phyloP scores from a whole-genome alignment of 1,284 basidiomycete species.

The Phylloporus sp. region DNA sequence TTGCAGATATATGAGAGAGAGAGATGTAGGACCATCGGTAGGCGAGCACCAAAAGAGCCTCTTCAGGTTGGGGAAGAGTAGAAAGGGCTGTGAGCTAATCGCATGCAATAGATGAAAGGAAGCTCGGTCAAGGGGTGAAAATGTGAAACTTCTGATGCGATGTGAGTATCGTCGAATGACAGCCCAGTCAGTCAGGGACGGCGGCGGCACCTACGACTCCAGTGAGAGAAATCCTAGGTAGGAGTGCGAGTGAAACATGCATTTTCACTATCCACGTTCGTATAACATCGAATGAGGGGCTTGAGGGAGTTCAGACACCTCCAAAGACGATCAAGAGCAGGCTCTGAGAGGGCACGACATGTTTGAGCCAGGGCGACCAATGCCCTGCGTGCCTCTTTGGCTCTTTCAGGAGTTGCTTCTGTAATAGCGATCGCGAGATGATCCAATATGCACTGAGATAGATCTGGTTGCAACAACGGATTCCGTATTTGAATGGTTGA shows the following conservation, averaged over 20 bases:
- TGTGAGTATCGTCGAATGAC: constrained; percentile 12
- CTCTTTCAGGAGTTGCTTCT: neutral
- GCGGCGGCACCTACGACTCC: constrained; percentile 3
- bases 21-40: too few relatives aligned
- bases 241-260: neutral
- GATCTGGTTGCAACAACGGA: neutral
- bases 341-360: neutral
- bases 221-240: neutral
- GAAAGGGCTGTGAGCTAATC: neutral
- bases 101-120: constrained; percentile 3
- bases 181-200: constrained; percentile 7
- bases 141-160: constrained; percentile 7
- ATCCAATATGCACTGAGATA: neutral
- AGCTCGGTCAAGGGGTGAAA: neutral
- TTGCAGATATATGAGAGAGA: neutral
- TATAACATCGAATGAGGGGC: constrained; percentile 8
- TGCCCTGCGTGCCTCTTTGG: too few relatives aligned
- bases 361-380: too few relatives aligned
- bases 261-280: constrained; percentile 1
- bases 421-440: neutral
- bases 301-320: too few relatives aligned
- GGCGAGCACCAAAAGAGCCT: neutral
- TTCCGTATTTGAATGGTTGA: neutral
- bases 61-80: constrained; percentile 15
- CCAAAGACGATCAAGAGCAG: too few relatives aligned